A percentile compares a stretch with the other conserved stretches of the same genome.
These are phyloP conservation scores for Fraxinus angustifolia DNA, from an alignment of 305 asterid species.

Conservation along the genomic window DNA sequence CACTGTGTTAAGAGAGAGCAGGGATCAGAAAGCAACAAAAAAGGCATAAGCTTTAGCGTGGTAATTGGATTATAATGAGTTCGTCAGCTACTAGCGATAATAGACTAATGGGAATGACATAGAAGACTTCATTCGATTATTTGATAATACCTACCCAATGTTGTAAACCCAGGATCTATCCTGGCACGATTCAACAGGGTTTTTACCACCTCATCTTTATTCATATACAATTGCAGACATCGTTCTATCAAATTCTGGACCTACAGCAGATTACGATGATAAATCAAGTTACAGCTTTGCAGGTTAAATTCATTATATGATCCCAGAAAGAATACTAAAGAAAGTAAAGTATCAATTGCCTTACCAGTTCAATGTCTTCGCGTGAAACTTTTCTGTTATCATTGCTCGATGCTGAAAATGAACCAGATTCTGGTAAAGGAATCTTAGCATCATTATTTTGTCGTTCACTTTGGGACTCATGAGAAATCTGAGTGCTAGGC, in stretches of 20 bases:
- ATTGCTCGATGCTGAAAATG: slow-evolving; percentile 76
- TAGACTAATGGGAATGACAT: neutral
- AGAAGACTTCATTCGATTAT: neutral
- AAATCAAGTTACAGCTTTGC: neutral
- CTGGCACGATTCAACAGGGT: slow-evolving; percentile 90
- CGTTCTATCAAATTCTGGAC: slow-evolving; percentile 87
- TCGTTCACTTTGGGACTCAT: slow-evolving; percentile 61
- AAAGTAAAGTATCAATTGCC: slow-evolving; percentile 20
- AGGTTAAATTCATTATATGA: neutral
- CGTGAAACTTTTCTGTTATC: slow-evolving; percentile 83
- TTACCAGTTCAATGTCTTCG: slow-evolving; percentile 87
- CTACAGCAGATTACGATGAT: slow-evolving; percentile 34
- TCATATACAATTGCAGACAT: slow-evolving; percentile 91
- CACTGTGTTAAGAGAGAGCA: slow-evolving; percentile 41
- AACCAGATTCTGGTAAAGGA: slow-evolving; percentile 74
- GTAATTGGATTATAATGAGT: neutral
- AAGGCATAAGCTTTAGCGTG: neutral
- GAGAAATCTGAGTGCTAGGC: slow-evolving; percentile 48
- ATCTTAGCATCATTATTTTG: slow-evolving; percentile 55
- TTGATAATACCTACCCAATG: slow-evolving; percentile 56
- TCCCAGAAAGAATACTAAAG: neutral
- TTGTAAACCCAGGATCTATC: slow-evolving; percentile 97
- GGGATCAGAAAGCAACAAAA: neutral
- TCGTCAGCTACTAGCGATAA: neutral
- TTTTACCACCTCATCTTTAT: slow-evolving; percentile 86